Conservation (phyloP, 345 rosid species). For the Zanthoxylum bungeanum region DNA sequence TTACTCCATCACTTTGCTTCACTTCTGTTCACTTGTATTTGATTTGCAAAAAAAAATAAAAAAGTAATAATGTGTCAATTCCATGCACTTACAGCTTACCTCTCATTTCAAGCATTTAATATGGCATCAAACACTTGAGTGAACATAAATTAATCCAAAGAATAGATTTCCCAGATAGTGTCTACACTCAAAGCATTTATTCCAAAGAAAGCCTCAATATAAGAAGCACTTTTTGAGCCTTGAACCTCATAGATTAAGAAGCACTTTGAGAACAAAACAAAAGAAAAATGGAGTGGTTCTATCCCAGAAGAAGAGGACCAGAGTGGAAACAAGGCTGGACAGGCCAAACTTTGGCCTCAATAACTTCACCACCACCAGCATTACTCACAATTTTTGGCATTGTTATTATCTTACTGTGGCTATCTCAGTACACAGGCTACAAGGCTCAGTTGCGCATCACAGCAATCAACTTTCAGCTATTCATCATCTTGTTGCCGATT, state of each 20-base stretch:
- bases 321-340: slow-evolving; percentile 59
- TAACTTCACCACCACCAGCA: slow-evolving; percentile 38
- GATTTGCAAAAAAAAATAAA: neutral
- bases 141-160: slow-evolving; percentile 11
- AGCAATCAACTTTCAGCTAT: slow-evolving; percentile 34
- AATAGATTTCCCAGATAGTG: neutral
- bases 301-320: slow-evolving; percentile 50
- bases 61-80: neutral
- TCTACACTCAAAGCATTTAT: slow-evolving; percentile 37
- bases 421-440: slow-evolving; percentile 26
- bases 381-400: slow-evolving; percentile 46
- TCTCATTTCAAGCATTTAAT: neutral
- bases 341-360: slow-evolving; percentile 34
- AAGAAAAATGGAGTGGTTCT: slow-evolving; percentile 49
- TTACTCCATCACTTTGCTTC: neutral
- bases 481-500: slow-evolving; percentile 35
- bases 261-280: neutral
- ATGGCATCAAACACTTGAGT: slow-evolving; percentile 21
- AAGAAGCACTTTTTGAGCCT: slow-evolving; percentile 2
- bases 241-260: neutral
- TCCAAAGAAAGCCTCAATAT: slow-evolving; percentile 6
- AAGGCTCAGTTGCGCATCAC: slow-evolving; percentile 33
- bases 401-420: slow-evolving; percentile 44
- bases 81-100: neutral
- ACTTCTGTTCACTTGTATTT: neutral